A percentile compares a stretch with the other conserved stretches of the same genome.
These are phyloP conservation scores for Pulicaria dysenterica DNA, from an alignment of 129 eudicot species.

Conservation along the genomic window DNA sequence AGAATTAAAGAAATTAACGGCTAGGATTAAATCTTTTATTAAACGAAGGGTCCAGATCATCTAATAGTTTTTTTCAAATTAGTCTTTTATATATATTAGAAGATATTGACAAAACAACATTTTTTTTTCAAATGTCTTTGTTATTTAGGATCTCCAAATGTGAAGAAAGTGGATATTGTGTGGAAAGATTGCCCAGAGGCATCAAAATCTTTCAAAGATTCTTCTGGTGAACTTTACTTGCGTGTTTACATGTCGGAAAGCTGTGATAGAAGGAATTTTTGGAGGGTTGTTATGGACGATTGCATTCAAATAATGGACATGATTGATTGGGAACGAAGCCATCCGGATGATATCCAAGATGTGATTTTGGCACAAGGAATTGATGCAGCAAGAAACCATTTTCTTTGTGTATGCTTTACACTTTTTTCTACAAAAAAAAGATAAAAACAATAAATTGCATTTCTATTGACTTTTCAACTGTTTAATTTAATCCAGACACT, in stretches of 20 bases:
- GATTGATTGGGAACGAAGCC: slow-evolving; percentile 91
- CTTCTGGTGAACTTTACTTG: slow-evolving; percentile 69
- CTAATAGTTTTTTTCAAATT: too few species aligned
- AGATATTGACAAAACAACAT: not conserved
- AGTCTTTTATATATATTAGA: too few species aligned
- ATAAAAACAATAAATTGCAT: not conserved
- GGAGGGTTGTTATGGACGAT: slow-evolving; percentile 59
- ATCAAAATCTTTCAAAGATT: slow-evolving; percentile 37
- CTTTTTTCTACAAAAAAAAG: not conserved
- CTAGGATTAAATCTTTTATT: too few species aligned
- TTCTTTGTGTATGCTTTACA: slow-evolving; percentile 60
- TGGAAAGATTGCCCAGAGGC: slow-evolving; percentile 67
- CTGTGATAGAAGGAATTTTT: slow-evolving; percentile 53
- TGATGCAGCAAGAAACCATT: slow-evolving; percentile 67
- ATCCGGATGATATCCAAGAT: slow-evolving; percentile 77
- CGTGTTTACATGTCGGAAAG: slow-evolving; percentile 68
- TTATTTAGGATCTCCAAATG: slow-evolving; percentile 62
- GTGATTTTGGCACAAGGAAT: slow-evolving; percentile 62
- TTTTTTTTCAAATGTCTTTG: not conserved
- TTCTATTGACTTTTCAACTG: not conserved
- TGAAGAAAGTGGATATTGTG: slow-evolving; percentile 83
- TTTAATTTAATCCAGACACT: slow-evolving; percentile 49
- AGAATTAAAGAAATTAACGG: too few species aligned
- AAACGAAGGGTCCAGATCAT: too few species aligned
- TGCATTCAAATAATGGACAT: slow-evolving; percentile 69